Conservation (phyloP, 345 rosid genomes). For the Dipteronia dyeriana region DNA sequence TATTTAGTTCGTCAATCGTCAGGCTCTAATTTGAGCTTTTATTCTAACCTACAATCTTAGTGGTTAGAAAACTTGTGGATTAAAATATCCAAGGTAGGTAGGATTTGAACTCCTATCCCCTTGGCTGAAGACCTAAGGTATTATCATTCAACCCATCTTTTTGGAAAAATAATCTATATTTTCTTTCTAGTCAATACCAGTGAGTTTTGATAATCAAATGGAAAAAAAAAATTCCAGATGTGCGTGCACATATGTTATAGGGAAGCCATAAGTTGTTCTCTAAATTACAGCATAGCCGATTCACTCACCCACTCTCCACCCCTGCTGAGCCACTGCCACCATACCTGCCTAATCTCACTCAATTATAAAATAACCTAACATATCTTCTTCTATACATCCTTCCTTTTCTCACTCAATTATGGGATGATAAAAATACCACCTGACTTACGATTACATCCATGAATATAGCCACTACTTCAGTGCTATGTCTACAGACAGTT, state of each 20-base stretch:
- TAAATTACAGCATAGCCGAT: not conserved
- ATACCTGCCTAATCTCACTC: no score
- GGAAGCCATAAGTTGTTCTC: not conserved
- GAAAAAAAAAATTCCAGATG: not conserved
- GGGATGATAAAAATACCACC: not conserved
- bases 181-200: not conserved
- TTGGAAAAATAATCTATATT: no score
- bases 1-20: not conserved
- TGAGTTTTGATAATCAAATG: not conserved
- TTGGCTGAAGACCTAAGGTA: no score
- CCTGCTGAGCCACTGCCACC: no score
- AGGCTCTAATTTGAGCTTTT: not conserved
- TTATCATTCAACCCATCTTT: no score
- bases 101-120: not conserved
- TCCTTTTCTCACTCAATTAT: no score
- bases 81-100: not conserved
- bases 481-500: not conserved
- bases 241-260: not conserved
- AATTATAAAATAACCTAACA: not conserved
- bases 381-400: not conserved
- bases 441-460: not conserved
- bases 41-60: not conserved
- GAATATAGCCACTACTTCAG: not conserved
- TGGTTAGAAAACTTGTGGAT: not conserved
- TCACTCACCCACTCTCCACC: not conserved